phyloP scores from a whole-genome alignment of 257 asterid genomes.

The Lithospermum erythrorhizon region DNA sequence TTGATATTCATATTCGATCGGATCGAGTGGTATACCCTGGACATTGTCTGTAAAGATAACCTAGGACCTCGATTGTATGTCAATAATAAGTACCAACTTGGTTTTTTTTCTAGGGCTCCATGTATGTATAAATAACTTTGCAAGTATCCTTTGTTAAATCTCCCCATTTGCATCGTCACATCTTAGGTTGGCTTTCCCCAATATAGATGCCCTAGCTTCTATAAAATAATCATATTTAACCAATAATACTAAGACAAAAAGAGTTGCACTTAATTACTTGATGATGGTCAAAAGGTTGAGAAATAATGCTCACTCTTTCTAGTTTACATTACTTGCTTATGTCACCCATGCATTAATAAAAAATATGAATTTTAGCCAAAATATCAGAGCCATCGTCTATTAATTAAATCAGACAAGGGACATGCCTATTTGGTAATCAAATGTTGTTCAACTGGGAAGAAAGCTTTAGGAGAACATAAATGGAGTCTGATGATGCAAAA shows the following conservation, averaged over 20 bases:
- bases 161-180: conserved; percentile 4
- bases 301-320: conserved; percentile 1
- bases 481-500: too few relatives aligned
- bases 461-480: too few relatives aligned
- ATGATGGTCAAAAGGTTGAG: conserved; percentile 36
- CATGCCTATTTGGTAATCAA: too few relatives aligned
- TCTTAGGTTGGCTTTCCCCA: not conserved
- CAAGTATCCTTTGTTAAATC: not conserved
- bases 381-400: too few relatives aligned
- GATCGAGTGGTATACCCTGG: conserved; percentile 13
- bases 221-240: conserved; percentile 18
- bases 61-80: conserved; percentile 27
- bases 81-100: conserved; percentile 15
- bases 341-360: conserved; percentile 28
- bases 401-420: too few relatives aligned
- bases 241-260: conserved; percentile 37
- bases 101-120: conserved; percentile 31
- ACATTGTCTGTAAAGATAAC: conserved; percentile 32
- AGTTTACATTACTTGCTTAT: conserved; percentile 7
- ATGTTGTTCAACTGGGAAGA: too few relatives aligned
- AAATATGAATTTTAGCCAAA: too few relatives aligned
- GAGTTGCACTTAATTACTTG: conserved; percentile 39
- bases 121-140: conserved; percentile 1
- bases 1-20: too few relatives aligned
- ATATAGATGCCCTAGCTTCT: conserved; percentile 1